Percentiles rank a stretch among this genome's conserved stretches.
These are phyloP conservation scores for Aspergillus tamarii DNA, from an alignment of 2,329 filamentous ascomycete species.

Conservation along the genomic window DNA sequence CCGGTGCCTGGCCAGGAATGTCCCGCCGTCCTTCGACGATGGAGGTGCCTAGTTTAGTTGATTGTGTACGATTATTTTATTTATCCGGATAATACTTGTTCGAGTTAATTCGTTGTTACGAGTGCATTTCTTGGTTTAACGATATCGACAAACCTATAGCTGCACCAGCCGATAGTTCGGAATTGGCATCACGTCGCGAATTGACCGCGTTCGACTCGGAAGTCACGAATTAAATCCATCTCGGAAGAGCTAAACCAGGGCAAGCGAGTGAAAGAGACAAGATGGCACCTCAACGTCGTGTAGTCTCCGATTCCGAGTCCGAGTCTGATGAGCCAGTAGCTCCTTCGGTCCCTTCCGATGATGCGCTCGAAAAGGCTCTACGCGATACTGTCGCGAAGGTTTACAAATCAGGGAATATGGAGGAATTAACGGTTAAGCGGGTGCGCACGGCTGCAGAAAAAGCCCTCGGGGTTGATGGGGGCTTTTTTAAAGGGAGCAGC, in stretches of 20 bases:
- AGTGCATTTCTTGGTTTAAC: neutral
- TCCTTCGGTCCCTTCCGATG: slow-evolving; percentile 33
- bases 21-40: neutral
- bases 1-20: neutral
- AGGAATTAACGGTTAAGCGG: slow-evolving; percentile 61
- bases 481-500: slow-evolving; percentile 58
- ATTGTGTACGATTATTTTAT: neutral
- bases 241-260: neutral
- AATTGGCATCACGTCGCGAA: neutral
- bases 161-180: neutral
- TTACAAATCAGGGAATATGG: slow-evolving; percentile 44
- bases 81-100: neutral
- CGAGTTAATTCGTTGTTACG: neutral
- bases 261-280: neutral
- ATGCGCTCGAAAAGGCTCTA: slow-evolving; percentile 40
- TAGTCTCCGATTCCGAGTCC: slow-evolving; percentile 36
- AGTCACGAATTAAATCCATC: neutral
- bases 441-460: slow-evolving; percentile 58
- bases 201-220: neutral
- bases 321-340: slow-evolving; percentile 28
- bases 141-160: neutral
- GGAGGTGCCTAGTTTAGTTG: neutral
- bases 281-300: slow-evolving; percentile 34
- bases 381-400: slow-evolving; percentile 43
- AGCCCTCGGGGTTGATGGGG: slow-evolving; percentile 54